Base-by-base conservation (phyloP, 768 basidiomycete genomes). In the Stropharia rugosoannulata region DNA sequence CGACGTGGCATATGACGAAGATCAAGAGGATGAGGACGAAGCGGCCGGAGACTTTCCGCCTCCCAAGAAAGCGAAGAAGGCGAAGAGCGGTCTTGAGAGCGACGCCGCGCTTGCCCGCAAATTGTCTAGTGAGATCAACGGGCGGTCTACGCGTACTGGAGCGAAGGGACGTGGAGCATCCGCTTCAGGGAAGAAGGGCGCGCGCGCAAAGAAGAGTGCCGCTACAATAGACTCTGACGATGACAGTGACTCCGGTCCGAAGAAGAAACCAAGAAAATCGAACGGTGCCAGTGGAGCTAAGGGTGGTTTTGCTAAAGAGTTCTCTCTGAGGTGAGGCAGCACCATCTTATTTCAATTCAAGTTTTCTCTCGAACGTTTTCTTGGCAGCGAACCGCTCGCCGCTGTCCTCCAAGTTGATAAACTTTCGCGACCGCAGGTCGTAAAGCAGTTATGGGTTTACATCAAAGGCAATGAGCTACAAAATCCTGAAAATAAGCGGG, bases 381-480 rank as follows among this genome's bases (percentile, higher is more conserved):
- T 12, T 54, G 57, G 36, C 58, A 95, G 94, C 62, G 85, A 80
- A 60, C 85, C 91, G 15, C 73, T 97, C 22, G 83, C 90, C 1
- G 80, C 80, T 11, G 73, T 97, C 22, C 69, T 93, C n/a, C 77
- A 83, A 18, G 75, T 79, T 38, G 81, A 85, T 19, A 83, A 80
- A 63, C 71, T 95, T 46, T 91, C 93, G 40, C 85, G 95, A 25
- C 92, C 93, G 4, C 92, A 95, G 66, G 89, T 91, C 40, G 95
- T 97, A 45, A 96, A 96, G 69, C 84, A 83, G 54, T 73, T 97
- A 10, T 97, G 95, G 95, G 83, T 81, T 11, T 87, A 96, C 69
- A 95, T 97, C 69, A 95, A 91, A 67, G 77, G 67, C 12, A 81
- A 92, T 55, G 78, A 84, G 27, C 76, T 95, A 43, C 94, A 98